Evolutionary conservation across 257 asterid genomes (phyloP), one percentile per base, ranked within the genome.

Genomic region (Coffea canephora): DNA sequence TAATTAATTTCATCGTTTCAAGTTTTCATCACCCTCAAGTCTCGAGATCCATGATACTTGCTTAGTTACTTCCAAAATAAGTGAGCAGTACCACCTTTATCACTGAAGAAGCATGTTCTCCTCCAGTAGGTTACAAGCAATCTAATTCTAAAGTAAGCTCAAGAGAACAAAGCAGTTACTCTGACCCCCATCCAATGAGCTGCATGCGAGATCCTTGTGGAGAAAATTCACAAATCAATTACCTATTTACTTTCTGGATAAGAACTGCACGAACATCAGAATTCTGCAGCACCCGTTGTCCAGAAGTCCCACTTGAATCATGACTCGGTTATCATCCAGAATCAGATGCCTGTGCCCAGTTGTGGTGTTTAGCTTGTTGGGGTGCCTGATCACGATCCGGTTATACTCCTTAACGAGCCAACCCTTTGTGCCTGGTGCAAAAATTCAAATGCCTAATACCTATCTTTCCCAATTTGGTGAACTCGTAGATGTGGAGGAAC

Each of bases 401-500:
- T 69, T 82, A 55, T 77, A 71, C 74, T 85, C 80, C 69, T 75
- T 69, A 10, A 72, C 19, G 36, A 59, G 45, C 61, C 46, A 14
- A 54, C 65, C 5, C 73, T 61, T 36, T 46, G 19, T 55, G 45
- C 36, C 70, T 4, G 52, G 13, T 15, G 75, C 34, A 8, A 84
- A 48, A 71, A 71, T 83, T 19, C 82, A 52, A 52, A 43, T 34
- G 65, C 23, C 77, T 14, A 57, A 50, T 12, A 65, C 43, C 62
- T 76, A 62, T 15, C 75, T 31, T 36, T 43, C 75, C 14, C 49
- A 48, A 13, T 41, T 54, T 45, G 71, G 25, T 39, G 82, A 77
- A 54, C 82, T 82, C 62, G 82, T 54, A 73, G 43, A 75, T 54
- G 77, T 77, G 55, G 88, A 84, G 81, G 70, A 78, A 66, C 62